Base-by-base conservation (phyloP, 306 rosid genomes). In the Argentina anserina region DNA sequence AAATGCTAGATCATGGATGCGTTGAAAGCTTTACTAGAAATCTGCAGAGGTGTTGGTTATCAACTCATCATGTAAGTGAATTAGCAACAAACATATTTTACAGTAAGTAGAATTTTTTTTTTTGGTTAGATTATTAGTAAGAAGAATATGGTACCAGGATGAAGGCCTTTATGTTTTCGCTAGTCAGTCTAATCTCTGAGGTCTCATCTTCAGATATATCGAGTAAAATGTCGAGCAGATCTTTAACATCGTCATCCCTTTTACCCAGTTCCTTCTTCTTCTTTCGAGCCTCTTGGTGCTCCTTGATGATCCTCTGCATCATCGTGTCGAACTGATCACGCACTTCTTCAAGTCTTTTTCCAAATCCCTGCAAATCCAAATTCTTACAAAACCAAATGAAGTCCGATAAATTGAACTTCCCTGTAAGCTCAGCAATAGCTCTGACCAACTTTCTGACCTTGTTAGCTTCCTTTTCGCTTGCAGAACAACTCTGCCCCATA, bases 131-230 rank as follows among this genome's bases (percentile, higher is more conserved):
- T n/a, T n/a, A n/a, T 31, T 47, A 42, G 8, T 7, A 47, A 45
- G 28, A 9, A 70, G 34, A 42, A 8, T 18, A 23, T 39, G 42
- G 71, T 81, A 87, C 92, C 87, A 86, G 13, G 70, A 84, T 77
- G 56, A 88, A 88, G 73, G 91, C 88, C 72, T 90, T 88, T 1
- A 90, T 86, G 45, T 86, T 87, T 6, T 84, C 87, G 61, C 59
- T 81, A 2, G 81, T 79, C 76, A 86, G 75, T 72, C 66, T 84
- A 3, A 86, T 80, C 74, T 87, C 89, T 1, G 88, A 74, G 36
- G 28, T 74, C 26, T 79, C 76, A 65, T 86, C 87, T 67, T 83
- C 84, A 21, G 68, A 37, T 20, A 72, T 81, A 39, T 81, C 80
- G 25, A 89, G 75, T 62, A 86, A 75, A 67, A 87, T 83, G 46